Evolutionary conservation across 371 early-diverging fungal species (phyloP), one percentile per base, ranked within the genome.

Genomic region (Polyrhizophydium stewartii): DNA sequence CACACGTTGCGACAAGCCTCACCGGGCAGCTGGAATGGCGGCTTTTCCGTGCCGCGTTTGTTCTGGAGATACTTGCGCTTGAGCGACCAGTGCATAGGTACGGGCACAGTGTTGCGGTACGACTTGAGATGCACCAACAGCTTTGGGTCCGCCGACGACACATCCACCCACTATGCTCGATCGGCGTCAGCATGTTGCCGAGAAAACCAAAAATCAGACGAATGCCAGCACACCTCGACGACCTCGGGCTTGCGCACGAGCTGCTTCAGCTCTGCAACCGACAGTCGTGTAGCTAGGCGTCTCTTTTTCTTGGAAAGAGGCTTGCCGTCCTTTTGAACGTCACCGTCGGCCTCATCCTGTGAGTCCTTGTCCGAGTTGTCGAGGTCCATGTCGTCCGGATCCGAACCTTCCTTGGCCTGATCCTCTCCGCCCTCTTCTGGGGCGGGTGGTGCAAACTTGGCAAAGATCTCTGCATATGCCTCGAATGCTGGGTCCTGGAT

Each of bases 41-140:
- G 83, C 66, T 99, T 98, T 52, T 94, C 96, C 60, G 92, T 89
- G 65, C 96, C 97, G 55, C 97, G 88, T 70, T 97, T 96, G 53
- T 90, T 92, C 74, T 94, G 93, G 51, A 97, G 78, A 63, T 96
- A 97, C 75, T 94, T 94, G 64, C 96, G 86, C 75, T 96, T 97
- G 64, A 92, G 92, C 53, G 85, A 86, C 99, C 99, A 99, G 71
- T 98, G 97, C 27, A 80, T 73, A 13, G 98, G 98, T 0, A 99
- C 94, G 19, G 97, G 97, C 7, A 99, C 97, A 0, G 94, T 88
- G 69, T 97, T 96, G 51, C 93, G 82, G 56, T 85, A 84, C 2
- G 93, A 83, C 73, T 98, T 99, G 24, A 98, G 76, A 22, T 87
- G 75, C 1, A 95, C 93, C n/a, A 97, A 79, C 19, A 96, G 78